These are phyloP conservation scores for Cercospora nicotianae DNA, from an alignment of 2,329 filamentous ascomycete genomes.

Conservation along the genomic window DNA sequence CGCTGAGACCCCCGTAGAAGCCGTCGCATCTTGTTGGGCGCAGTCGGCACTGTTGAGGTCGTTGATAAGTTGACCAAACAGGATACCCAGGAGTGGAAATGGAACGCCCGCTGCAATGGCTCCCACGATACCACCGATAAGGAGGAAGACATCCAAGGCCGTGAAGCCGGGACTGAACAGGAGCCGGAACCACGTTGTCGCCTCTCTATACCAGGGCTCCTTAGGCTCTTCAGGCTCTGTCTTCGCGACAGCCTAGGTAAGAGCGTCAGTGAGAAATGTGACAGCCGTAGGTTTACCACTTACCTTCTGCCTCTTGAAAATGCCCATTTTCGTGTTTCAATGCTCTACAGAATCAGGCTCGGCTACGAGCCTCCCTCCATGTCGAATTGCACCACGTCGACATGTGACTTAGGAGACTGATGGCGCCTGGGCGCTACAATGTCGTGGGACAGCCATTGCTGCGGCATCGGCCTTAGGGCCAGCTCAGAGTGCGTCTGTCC, in stretches of 20 bases:
- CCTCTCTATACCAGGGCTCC: conserved; percentile 17
- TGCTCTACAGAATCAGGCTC: neutral
- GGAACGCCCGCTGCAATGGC: conserved; percentile 59
- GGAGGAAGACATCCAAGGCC: conserved; percentile 19
- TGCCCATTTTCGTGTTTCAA: conserved; percentile 11
- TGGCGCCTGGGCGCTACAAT: neutral
- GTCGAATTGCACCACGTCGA: neutral
- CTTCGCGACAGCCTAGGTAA: neutral
- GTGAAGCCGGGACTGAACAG: conserved; percentile 20
- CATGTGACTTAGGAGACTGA: conserved; percentile 1
- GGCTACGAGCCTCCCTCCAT: neutral
- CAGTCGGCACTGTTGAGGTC: conserved; percentile 61
- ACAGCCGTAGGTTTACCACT: neutral
- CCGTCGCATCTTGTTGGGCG: conserved; percentile 36
- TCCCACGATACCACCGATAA: conserved; percentile 20
- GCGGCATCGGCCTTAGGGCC: conserved; percentile 19
- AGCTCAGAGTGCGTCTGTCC: neutral
- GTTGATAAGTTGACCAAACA: conserved; percentile 65
- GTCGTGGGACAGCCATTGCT: conserved; percentile 7
- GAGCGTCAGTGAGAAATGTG: neutral
- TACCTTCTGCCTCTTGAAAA: conserved; percentile 17
- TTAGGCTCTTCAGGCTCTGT: conserved; percentile 8
- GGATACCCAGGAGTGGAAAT: conserved; percentile 63
- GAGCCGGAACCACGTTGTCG: conserved; percentile 22
- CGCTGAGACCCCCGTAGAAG: conserved; percentile 41